Conservation (phyloP, 2,329 filamentous ascomycete genomes). For the Didymella exigua region DNA sequence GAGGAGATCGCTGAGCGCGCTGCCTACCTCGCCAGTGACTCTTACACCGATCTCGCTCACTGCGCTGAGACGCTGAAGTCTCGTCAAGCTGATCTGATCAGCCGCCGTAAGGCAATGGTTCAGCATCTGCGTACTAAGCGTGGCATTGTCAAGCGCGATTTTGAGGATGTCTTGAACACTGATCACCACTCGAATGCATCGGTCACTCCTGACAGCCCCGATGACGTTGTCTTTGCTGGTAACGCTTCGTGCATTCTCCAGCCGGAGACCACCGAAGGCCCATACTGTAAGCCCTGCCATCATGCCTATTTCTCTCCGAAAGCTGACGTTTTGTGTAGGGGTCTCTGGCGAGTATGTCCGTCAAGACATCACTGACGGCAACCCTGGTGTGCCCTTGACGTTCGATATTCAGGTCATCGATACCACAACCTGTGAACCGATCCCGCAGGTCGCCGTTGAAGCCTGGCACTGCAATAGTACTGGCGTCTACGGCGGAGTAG, state of each 20-base stretch:
- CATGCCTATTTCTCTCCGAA: not conserved
- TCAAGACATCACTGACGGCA: slow-evolving; percentile 52
- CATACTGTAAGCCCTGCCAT: slow-evolving; percentile 24
- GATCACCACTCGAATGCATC: slow-evolving; percentile 29
- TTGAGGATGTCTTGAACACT: slow-evolving; percentile 26
- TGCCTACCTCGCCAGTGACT: slow-evolving; percentile 34
- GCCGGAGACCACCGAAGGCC: slow-evolving; percentile 32
- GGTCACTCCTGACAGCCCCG: slow-evolving; percentile 21
- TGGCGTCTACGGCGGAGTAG: slow-evolving; percentile 55
- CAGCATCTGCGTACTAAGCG: slow-evolving; percentile 43
- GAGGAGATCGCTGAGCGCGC: slow-evolving; percentile 25
- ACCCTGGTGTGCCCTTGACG: slow-evolving; percentile 54
- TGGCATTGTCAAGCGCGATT: slow-evolving; percentile 20
- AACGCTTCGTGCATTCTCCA: slow-evolving; percentile 33
- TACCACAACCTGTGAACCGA: slow-evolving; percentile 56
- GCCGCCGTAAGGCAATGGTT: slow-evolving; percentile 48
- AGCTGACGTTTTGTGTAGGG: slow-evolving; percentile 1
- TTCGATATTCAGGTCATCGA: slow-evolving; percentile 60
- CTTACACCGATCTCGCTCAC: slow-evolving; percentile 42
- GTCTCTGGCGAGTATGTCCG: slow-evolving; percentile 55
- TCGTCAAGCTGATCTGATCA: slow-evolving; percentile 39
- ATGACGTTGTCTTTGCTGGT: slow-evolving; percentile 26
- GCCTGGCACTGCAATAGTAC: slow-evolving; percentile 50
- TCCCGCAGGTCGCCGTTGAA: slow-evolving; percentile 55
- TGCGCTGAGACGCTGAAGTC: slow-evolving; percentile 48